A percentile compares a stretch with the other conserved stretches of the same genome.
Conservation (phyloP, 2,329 filamentous ascomycete genomes). For the Periglandula ipomoeae region DNA sequence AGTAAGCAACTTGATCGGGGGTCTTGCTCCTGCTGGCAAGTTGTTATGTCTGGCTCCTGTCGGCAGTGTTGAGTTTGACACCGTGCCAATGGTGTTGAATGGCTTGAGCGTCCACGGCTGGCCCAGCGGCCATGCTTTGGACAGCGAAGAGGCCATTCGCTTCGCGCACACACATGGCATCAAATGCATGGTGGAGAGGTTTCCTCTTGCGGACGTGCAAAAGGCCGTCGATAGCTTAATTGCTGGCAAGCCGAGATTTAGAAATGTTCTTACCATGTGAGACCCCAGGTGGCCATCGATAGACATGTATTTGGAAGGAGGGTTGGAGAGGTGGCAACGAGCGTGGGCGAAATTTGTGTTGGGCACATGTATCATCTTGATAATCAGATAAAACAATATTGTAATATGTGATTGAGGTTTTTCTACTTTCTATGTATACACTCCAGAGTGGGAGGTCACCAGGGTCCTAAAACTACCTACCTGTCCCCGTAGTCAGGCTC, state of each 20-base stretch:
- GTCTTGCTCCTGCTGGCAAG: constrained; percentile 46
- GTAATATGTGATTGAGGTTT: no score
- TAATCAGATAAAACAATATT: no score
- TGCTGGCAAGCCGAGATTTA: constrained; percentile 34
- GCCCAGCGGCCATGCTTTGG: constrained; percentile 52
- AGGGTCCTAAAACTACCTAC: no score
- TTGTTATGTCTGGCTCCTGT: constrained; percentile 49
- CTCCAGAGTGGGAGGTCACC: no score
- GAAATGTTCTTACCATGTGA: constrained; percentile 33
- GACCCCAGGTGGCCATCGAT: no score
- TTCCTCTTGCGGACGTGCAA: constrained; percentile 42
- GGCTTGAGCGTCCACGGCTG: constrained; percentile 55
- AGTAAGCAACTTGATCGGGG: constrained; percentile 43
- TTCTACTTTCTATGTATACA: no score
- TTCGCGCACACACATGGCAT: constrained; percentile 55
- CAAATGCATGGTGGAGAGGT: constrained; percentile 57
- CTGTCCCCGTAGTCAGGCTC: no score
- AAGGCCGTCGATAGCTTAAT: constrained; percentile 34
- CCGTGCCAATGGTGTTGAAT: constrained; percentile 30
- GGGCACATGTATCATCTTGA: no score
- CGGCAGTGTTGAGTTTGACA: constrained; percentile 36
- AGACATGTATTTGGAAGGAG: no score
- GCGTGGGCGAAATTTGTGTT: no score
- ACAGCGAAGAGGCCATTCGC: constrained; percentile 56
- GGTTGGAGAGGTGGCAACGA: no score